Evolutionary conservation across 352 stramenopile species (phyloP), one percentile per base, ranked within the genome.

Genomic region (Phytophthora cactorum): DNA sequence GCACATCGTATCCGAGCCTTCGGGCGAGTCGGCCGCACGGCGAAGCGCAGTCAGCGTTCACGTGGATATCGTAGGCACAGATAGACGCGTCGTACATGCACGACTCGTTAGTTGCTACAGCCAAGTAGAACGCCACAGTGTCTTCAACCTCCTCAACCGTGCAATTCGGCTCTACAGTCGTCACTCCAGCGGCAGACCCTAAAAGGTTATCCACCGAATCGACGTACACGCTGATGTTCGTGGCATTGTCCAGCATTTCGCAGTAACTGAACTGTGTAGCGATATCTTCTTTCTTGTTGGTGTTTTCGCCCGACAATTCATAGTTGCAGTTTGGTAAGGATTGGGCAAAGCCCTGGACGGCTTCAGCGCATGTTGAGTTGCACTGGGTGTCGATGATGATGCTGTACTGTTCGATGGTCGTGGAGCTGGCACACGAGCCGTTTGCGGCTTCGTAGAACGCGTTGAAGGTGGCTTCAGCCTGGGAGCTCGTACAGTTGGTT

Each of bases 201-300:
- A 65, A 45, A 12, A 65, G 25, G n/a, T 64, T 36, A 4, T 65
- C 41, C 5, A 51, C 52, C 7, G 36, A 67, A 44, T 49, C 45
- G 28, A 54, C 41, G 53, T 52, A 65, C 5, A 70, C 28, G n/a
- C 55, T 70, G 47, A 65, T 70, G 22, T 65, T 65, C 1, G 32
- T 39, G 10, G 34, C 46, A 39, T 69, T 17, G 38, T 59, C 11
- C 38, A 69, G 29, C 44, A 52, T 53, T 5, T 69, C 52, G 31
- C 60, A 68, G 31, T 55, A 62, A 10, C 46, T 57, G 41, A 70
- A 61, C 41, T 70, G 56, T 8, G 39, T 62, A 5, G 12, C 51
- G 7, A 62, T 57, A 36, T 65, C 41, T 47, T 70, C 12, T 63
- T 80, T 77, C 62, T 80, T 80, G 61, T 80, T 80, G 29, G 36